Evolutionary conservation across 2,329 filamentous ascomycete species (phyloP).

Genomic region (Ceratocystis huliohia): DNA sequence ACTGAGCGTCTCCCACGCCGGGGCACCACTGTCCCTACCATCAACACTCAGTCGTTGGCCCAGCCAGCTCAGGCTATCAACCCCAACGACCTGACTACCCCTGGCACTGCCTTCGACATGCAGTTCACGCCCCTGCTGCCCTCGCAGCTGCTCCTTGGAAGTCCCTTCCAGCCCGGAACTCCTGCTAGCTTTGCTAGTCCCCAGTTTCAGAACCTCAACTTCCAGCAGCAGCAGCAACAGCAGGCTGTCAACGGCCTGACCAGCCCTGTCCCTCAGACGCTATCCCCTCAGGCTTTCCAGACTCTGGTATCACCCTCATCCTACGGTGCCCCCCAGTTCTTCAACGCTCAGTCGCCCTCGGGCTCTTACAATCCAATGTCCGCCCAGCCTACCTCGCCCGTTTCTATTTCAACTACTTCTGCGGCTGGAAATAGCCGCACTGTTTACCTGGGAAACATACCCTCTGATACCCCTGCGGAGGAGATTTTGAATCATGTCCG

Average conservation of each 20-base stretch:
- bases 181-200: slow-evolving; percentile 80
- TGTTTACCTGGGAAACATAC: slow-evolving; percentile 95
- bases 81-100: slow-evolving; percentile 65
- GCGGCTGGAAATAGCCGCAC: slow-evolving; percentile 88
- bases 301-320: slow-evolving; percentile 74
- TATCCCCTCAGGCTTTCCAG: slow-evolving; percentile 76
- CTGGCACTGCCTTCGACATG: slow-evolving; percentile 88
- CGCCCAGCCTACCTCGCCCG: slow-evolving; percentile 57
- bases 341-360: slow-evolving; percentile 75
- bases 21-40: slow-evolving; percentile 70
- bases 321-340: slow-evolving; percentile 70
- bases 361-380: slow-evolving; percentile 50
- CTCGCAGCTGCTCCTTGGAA: slow-evolving; percentile 85
- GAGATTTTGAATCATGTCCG: slow-evolving; percentile 93
- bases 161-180: slow-evolving; percentile 90
- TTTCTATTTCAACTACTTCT: slow-evolving; percentile 64
- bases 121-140: slow-evolving; percentile 94
- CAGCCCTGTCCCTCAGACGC: slow-evolving; percentile 62
- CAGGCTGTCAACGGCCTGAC: slow-evolving; percentile 50
- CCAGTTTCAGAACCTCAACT: slow-evolving; percentile 76
- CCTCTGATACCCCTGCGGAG: slow-evolving; percentile 91
- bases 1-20: slow-evolving; percentile 76
- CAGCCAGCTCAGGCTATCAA: slow-evolving; percentile 33
- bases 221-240: slow-evolving; percentile 49
- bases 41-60: slow-evolving; percentile 69